Evolutionary conservation across 2,329 filamentous ascomycete species (phyloP), one percentile per base, ranked within the genome.

Genomic region (Nothopassalora personata): DNA sequence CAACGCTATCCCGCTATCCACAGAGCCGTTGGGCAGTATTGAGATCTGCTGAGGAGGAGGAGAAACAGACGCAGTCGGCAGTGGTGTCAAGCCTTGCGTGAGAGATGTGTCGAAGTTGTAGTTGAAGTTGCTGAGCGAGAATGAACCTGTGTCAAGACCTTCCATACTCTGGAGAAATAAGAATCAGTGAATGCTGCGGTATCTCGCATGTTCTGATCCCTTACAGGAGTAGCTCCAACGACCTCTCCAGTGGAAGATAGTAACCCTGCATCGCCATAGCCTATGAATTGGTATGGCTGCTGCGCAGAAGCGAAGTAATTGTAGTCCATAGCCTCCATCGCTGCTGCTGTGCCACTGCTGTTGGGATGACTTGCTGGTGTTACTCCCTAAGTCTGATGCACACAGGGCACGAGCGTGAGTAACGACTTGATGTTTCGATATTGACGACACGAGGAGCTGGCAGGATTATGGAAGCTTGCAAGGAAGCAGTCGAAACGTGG

Each of bases 281-380:
- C 61, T 52, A 70, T 75, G 61, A 80, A 80, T 43, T 77, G 76
- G 65, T 80, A 84, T 63, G 79, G 79, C 39, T 75, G 73, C 47
- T 75, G 67, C 34, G 75, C 72, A 18, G 76, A 67, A 53, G 72
- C 69, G 65, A 80, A 85, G 71, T 81, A 84, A 55, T 77, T 76
- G 71, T 83, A 85, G 66, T 85, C 81, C 82, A 86, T 85, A 54
- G 65, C 63, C 46, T 70, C 69, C 66, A 69, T 71, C 7, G 19
- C 47, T 53, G 15, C 13, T 49, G 33, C 5, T 45, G n/a, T 18
- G 19, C 47, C 53, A 18, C 13, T 49, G 33, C 5, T 45, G n/a
- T 18, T 19, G 7, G 23, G 47, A 34, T 30, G 34, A 30, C 30
- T 19, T 47, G 23, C 34, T 15, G 30, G 13, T 49, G 43, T 15